Percentiles rank a stretch among this genome's conserved stretches.
Evolutionary conservation across 345 rosid genomes (phyloP).

Genomic region (Salix exigua): DNA sequence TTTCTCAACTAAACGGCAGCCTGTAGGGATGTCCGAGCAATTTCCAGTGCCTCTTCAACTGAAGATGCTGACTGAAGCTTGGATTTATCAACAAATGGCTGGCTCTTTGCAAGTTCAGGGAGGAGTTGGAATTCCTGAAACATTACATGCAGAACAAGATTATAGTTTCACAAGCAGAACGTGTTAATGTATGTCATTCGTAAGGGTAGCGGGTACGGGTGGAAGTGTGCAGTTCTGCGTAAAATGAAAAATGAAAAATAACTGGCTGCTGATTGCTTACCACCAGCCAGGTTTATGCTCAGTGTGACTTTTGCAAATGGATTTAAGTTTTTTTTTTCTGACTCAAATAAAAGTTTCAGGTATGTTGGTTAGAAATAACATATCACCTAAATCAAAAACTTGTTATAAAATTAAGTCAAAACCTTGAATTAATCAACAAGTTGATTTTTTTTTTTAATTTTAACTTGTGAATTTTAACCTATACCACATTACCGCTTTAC

Average conservation of each 20-base stretch:
- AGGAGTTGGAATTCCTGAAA: slow-evolving; percentile 79
- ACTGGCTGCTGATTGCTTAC: neutral
- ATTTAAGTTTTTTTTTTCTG: too few relatives aligned
- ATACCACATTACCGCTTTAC: too few relatives aligned
- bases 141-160: neutral
- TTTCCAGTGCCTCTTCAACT: slow-evolving; percentile 78
- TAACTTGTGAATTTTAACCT: too few relatives aligned
- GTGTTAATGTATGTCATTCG: neutral
- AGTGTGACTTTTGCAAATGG: too few relatives aligned
- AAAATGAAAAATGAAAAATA: neutral
- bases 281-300: neutral
- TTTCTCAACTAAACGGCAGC: slow-evolving; percentile 22
- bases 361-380: too few relatives aligned
- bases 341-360: too few relatives aligned
- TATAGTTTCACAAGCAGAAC: neutral
- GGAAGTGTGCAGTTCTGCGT: neutral
- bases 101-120: slow-evolving; percentile 75
- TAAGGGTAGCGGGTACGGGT: too few relatives aligned
- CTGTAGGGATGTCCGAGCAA: slow-evolving; percentile 49
- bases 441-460: too few relatives aligned
- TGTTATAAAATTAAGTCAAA: too few relatives aligned
- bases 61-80: slow-evolving; percentile 77
- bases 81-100: slow-evolving; percentile 66
- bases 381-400: too few relatives aligned
- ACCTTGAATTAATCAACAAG: too few relatives aligned